These are phyloP conservation scores for Vachellia collinsii DNA, from an alignment of 306 rosid species.

Conservation along the genomic window DNA sequence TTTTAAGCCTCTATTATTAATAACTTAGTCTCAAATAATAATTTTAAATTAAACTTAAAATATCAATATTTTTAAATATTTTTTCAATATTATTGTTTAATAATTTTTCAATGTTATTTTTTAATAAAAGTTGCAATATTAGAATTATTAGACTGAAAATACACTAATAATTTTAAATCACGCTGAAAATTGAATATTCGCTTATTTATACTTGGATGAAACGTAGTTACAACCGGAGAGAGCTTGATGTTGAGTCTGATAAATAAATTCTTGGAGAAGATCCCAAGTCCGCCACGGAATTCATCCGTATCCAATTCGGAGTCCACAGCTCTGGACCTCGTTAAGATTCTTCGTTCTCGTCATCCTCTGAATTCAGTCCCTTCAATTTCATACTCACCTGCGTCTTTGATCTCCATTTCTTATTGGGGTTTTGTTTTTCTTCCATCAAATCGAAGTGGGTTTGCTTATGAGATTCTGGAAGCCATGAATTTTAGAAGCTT, in stretches of 20 bases:
- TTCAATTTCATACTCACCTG: conserved; percentile 17
- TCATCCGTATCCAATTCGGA: not conserved
- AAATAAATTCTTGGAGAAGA: not conserved
- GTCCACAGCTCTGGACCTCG: not conserved
- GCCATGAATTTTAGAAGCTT: conserved; percentile 91
- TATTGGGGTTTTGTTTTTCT: conserved; percentile 27
- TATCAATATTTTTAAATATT: no score
- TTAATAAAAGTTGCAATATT: no score
- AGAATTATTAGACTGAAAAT: no score
- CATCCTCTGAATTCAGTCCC: conserved; percentile 28
- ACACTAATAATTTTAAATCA: not conserved
- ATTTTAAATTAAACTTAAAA: no score
- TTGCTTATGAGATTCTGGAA: conserved; percentile 26
- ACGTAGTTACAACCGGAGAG: no score
- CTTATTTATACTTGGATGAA: not conserved
- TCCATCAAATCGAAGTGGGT: conserved; percentile 18
- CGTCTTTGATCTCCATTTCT: conserved; percentile 18
- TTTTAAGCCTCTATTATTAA: no score
- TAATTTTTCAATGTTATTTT: no score
- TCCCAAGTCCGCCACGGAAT: not conserved
- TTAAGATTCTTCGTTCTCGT: conserved; percentile 6
- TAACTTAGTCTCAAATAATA: no score
- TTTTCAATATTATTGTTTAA: no score
- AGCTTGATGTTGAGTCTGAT: not conserved
- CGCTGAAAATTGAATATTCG: not conserved